A percentile compares a stretch with the other conserved stretches of the same genome.
These are phyloP conservation scores for Wickerhamiella sergipiensis DNA, from an alignment of 805 yeast genomes.

Conservation along the genomic window DNA sequence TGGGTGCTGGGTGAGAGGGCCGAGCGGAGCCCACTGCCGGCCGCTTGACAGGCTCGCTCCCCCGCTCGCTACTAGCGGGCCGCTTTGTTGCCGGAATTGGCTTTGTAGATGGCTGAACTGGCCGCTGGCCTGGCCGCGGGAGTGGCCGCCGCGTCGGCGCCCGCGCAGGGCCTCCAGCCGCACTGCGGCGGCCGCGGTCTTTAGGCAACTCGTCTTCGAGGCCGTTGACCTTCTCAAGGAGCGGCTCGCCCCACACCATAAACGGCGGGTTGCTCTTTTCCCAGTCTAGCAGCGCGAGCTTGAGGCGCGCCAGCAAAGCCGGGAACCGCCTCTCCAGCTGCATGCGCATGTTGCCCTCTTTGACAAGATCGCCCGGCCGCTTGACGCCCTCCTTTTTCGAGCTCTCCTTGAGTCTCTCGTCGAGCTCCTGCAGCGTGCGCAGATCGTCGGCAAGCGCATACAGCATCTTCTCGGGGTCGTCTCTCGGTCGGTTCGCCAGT, in stretches of 20 bases:
- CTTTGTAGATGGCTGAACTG: too few relatives aligned
- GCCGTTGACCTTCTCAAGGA: conserved; percentile 27
- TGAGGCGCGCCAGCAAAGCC: conserved; percentile 23
- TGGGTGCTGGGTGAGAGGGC: too few relatives aligned
- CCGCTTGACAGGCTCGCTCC: not conserved
- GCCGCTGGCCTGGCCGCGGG: too few relatives aligned
- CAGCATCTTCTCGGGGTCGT: not conserved
- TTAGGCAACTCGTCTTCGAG: conserved; percentile 11
- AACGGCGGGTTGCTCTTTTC: conserved; percentile 18
- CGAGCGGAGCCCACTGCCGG: not conserved
- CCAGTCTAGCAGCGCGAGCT: conserved; percentile 34
- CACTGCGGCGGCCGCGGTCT: not conserved
- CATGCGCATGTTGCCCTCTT: conserved; percentile 18
- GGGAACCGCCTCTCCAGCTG: not conserved
- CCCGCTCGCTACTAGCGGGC: too few relatives aligned
- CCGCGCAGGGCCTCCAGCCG: too few relatives aligned
- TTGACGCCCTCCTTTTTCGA: not conserved
- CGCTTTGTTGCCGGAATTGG: not conserved
- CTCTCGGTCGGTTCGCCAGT: conserved; percentile 26
- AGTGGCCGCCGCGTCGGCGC: too few relatives aligned
- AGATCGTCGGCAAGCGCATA: conserved; percentile 35
- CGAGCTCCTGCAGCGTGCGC: conserved; percentile 34
- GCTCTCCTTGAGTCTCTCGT: not conserved
- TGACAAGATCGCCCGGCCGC: conserved; percentile 27
- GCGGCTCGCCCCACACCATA: conserved; percentile 36